Conservation (phyloP, 768 basidiomycete species). For the Rhodotorula kratochvilovae region DNA sequence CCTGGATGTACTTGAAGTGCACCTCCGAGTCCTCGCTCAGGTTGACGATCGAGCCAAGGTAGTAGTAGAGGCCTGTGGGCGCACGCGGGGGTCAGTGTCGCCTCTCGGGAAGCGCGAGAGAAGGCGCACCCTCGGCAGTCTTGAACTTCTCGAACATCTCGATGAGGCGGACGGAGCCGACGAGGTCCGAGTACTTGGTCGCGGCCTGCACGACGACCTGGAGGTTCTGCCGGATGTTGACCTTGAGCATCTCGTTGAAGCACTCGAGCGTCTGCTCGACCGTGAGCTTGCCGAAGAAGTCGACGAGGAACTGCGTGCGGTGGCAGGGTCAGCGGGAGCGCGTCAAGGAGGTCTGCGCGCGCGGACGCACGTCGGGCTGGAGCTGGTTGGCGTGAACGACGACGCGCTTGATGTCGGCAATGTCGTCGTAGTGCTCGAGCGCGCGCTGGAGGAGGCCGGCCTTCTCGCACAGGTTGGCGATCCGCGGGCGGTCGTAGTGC, state of each 20-base stretch:
- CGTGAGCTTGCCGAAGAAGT: constrained; percentile 92
- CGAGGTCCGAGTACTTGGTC: constrained; percentile 96
- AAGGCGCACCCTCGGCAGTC: constrained; percentile 75
- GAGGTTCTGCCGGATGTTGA: constrained; percentile 96
- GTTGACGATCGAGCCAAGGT: constrained; percentile 96
- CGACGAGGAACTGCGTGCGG: constrained; percentile 77
- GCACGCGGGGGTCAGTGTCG: not conserved
- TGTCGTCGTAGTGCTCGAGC: constrained; percentile 94
- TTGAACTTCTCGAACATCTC: constrained; percentile 99
- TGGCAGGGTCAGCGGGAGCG: constrained; percentile 9
- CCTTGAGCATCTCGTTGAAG: constrained; percentile 91
- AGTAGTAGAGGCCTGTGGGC: constrained; percentile 80
- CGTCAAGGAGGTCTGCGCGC: not conserved
- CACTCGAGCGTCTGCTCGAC: constrained; percentile 96
- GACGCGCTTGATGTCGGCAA: constrained; percentile 97
- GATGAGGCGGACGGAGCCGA: constrained; percentile 93
- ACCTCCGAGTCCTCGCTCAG: constrained; percentile 93
- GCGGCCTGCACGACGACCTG: constrained; percentile 95
- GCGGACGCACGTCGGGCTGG: constrained; percentile 65
- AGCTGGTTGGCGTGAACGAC: constrained; percentile 85
- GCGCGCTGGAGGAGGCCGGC: constrained; percentile 92
- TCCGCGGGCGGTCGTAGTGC: constrained; percentile 90
- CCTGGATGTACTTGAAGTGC: constrained; percentile 99
- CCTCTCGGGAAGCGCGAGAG: not conserved
- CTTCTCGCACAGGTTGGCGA: constrained; percentile 97